These are phyloP conservation scores for Trichosporon coremiiforme DNA, from an alignment of 1,284 basidiomycete species.

Conservation along the genomic window DNA sequence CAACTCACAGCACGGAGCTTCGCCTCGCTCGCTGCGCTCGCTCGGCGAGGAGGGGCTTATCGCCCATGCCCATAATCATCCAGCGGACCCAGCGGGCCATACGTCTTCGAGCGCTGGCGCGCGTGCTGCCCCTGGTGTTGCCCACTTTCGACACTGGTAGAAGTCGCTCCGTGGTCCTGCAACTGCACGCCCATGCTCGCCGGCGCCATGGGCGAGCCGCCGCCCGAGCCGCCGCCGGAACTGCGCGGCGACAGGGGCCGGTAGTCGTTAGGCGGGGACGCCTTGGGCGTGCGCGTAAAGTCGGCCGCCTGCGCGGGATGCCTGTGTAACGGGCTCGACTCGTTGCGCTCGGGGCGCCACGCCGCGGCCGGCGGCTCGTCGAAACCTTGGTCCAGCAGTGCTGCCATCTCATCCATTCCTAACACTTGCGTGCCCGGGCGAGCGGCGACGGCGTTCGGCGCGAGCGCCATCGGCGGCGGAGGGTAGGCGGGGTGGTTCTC, in stretches of 20 bases:
- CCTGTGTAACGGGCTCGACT: constrained; percentile 40
- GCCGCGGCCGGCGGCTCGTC: constrained; percentile 62
- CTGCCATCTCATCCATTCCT: constrained; percentile 75
- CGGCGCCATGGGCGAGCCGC: constrained; percentile 5
- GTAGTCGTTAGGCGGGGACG: constrained; percentile 18
- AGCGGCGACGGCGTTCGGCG: constrained; percentile 58
- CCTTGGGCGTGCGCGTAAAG: constrained; percentile 12
- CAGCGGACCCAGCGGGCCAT: constrained; percentile 19
- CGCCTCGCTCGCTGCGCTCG: not conserved
- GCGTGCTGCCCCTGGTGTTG: constrained; percentile 24
- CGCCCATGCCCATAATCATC: not conserved
- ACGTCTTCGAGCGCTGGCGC: constrained; percentile 24
- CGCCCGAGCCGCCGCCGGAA: constrained; percentile 12
- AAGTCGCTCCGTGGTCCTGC: constrained; percentile 18
- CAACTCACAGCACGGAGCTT: not conserved
- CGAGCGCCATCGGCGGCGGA: constrained; percentile 76
- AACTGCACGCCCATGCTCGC: constrained; percentile 15
- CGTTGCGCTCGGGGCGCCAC: constrained; percentile 34
- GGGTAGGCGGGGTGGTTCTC: constrained; percentile 76
- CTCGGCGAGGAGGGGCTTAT: not conserved
- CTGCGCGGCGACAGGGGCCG: constrained; percentile 11
- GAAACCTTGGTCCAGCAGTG: constrained; percentile 84
- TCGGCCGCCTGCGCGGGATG: not conserved
- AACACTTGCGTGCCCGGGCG: constrained; percentile 63
- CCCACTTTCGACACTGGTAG: constrained; percentile 19